Conservation (phyloP, 768 basidiomycete species). For the Boletus fagicola region DNA sequence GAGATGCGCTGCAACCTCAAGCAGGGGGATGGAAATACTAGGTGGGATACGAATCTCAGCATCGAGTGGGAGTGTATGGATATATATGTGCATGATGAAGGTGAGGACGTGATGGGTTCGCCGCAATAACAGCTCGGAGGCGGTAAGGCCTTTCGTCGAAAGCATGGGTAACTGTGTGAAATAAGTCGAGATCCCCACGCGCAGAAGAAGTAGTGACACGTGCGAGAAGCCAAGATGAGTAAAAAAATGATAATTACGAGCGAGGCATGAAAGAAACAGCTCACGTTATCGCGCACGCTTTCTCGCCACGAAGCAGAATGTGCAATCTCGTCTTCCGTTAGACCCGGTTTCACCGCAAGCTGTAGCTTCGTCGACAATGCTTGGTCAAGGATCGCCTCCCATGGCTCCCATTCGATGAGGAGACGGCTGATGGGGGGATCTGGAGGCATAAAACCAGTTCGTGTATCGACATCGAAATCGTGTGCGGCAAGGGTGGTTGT, state of each 20-base stretch:
- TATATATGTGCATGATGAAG: conserved; percentile 75
- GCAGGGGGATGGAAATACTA: conserved; percentile 69
- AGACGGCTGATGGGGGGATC: conserved; percentile 65
- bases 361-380: conserved; percentile 51
- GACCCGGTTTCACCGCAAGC: conserved; percentile 47
- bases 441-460: conserved; percentile 90
- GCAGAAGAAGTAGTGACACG: background rate
- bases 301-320: conserved; percentile 54
- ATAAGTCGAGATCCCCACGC: background rate
- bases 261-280: conserved; percentile 1
- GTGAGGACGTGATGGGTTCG: conserved; percentile 72
- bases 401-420: conserved; percentile 60
- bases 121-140: conserved; percentile 57
- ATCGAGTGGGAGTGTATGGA: conserved; percentile 58
- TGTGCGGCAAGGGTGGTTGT: conserved; percentile 72
- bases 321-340: conserved; percentile 37
- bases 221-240: background rate
- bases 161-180: conserved; percentile 52
- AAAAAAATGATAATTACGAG: background rate
- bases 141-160: conserved; percentile 42
- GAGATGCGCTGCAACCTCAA: conserved; percentile 65
- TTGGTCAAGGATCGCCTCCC: conserved; percentile 62
- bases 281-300: conserved; percentile 47
- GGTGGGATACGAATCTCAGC: conserved; percentile 62
- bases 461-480: conserved; percentile 90